These are phyloP conservation scores for Elaeagnus macrophylla DNA, from an alignment of 306 rosid genomes.

Conservation along the genomic window DNA sequence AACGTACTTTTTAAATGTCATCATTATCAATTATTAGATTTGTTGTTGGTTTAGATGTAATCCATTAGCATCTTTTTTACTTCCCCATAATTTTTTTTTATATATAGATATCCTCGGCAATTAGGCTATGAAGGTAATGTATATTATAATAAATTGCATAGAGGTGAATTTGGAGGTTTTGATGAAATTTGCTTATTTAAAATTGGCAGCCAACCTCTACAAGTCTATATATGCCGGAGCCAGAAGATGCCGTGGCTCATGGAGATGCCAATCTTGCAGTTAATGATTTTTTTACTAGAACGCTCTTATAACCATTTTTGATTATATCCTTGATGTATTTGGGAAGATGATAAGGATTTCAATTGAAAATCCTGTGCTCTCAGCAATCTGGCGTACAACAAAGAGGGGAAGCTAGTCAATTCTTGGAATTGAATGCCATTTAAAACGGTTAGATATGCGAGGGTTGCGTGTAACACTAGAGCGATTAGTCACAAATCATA, in stretches of 20 bases:
- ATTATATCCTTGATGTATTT: conserved; percentile 16
- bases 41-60: too few relatives aligned
- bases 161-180: not conserved
- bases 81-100: too few relatives aligned
- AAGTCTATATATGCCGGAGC: conserved; percentile 73
- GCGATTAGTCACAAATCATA: conserved; percentile 10
- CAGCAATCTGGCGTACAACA: conserved; percentile 12
- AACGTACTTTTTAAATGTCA: too few relatives aligned
- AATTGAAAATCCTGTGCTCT: conserved; percentile 27
- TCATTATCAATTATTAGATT: too few relatives aligned
- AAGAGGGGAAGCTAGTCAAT: conserved; percentile 6
- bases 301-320: conserved; percentile 34
- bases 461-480: conserved; percentile 25
- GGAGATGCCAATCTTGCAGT: conserved; percentile 92
- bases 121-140: too few relatives aligned
- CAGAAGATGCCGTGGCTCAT: conserved; percentile 86
- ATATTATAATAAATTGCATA: not conserved
- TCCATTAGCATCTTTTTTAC: too few relatives aligned
- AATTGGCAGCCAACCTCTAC: conserved; percentile 63
- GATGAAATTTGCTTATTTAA: conserved; percentile 7
- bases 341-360: conserved; percentile 18
- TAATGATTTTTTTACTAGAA: conserved; percentile 75
- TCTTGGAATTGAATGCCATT: conserved; percentile 9
- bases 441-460: conserved; percentile 12
- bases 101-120: too few relatives aligned